A percentile compares a stretch with the other conserved stretches of the same genome.
Evolutionary conservation across 371 early-diverging fungal genomes (phyloP).

Genomic region (Coemansia sp.): DNA sequence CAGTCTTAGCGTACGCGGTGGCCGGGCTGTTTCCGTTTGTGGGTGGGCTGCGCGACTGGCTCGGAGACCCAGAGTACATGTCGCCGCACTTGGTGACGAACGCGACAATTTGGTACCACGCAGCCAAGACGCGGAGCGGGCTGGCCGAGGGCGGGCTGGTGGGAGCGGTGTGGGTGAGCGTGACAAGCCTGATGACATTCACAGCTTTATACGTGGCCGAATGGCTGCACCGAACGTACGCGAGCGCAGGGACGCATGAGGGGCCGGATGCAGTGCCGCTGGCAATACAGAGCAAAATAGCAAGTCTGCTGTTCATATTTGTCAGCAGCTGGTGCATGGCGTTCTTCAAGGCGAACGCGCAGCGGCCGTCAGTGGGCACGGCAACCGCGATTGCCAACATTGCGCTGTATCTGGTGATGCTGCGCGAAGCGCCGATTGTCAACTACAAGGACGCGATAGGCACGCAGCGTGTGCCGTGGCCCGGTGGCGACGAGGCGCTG

Average conservation of each 20-base stretch:
- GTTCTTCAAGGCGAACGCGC: constrained; percentile 49
- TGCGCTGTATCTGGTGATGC: constrained; percentile 46
- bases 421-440: constrained; percentile 48
- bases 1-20: constrained; percentile 40
- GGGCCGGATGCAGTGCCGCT: constrained; percentile 13
- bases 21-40: constrained; percentile 48
- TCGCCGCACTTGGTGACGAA: constrained; percentile 52
- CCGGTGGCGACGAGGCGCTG: constrained; percentile 19
- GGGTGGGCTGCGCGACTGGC: constrained; percentile 34
- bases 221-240: constrained; percentile 23
- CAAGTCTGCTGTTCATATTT: constrained; percentile 41
- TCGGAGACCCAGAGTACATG: constrained; percentile 50
- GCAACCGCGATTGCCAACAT: constrained; percentile 49
- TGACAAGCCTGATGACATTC: constrained; percentile 27
- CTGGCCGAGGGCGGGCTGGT: constrained; percentile 46
- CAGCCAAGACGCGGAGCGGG: constrained; percentile 45
- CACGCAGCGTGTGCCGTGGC: constrained; percentile 18
- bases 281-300: constrained; percentile 41
- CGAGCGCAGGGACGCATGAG: not conserved
- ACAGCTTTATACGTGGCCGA: constrained; percentile 22
- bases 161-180: constrained; percentile 38
- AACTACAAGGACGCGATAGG: constrained; percentile 23
- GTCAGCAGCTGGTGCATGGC: constrained; percentile 44
- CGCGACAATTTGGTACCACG: constrained; percentile 49
- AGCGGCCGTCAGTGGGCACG: constrained; percentile 42